Evolutionary conservation across 2,329 filamentous ascomycete species (phyloP).

Genomic region (Pseudopyrenochaeta lycopersici): DNA sequence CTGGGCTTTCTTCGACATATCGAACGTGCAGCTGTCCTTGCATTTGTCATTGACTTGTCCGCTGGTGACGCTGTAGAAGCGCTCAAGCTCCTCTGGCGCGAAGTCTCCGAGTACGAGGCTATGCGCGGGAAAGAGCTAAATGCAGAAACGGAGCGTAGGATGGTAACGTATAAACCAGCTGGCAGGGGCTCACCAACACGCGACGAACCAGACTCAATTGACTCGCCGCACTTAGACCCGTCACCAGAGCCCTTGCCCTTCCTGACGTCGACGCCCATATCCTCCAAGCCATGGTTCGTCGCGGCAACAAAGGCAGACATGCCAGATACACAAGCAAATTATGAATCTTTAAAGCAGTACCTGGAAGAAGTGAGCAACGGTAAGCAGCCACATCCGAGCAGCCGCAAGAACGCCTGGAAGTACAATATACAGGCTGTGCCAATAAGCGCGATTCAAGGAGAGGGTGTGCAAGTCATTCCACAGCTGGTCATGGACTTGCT

Average conservation of each 20-base stretch:
- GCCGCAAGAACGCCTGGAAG: slow-evolving; percentile 68
- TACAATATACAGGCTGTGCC: slow-evolving; percentile 73
- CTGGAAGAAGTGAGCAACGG: slow-evolving; percentile 72
- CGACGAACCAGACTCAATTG: slow-evolving; percentile 27
- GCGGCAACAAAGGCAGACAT: slow-evolving; percentile 93
- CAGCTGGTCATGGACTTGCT: slow-evolving; percentile 76
- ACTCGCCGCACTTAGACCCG: slow-evolving; percentile 32
- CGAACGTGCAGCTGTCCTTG: slow-evolving; percentile 89
- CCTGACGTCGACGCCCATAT: slow-evolving; percentile 73
- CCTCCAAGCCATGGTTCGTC: slow-evolving; percentile 96
- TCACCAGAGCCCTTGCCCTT: slow-evolving; percentile 53
- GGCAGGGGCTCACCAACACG: slow-evolving; percentile 17
- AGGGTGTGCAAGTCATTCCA: slow-evolving; percentile 80
- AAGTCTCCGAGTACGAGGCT: slow-evolving; percentile 88
- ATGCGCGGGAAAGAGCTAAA: slow-evolving; percentile 77
- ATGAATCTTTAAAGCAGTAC: slow-evolving; percentile 73
- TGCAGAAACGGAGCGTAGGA: slow-evolving; percentile 70
- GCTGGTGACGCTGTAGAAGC: slow-evolving; percentile 81
- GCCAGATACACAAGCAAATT: slow-evolving; percentile 80
- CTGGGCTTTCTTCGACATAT: slow-evolving; percentile 93
- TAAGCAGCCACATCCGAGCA: slow-evolving; percentile 75
- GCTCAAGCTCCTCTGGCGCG: slow-evolving; percentile 84
- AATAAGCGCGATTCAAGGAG: slow-evolving; percentile 86
- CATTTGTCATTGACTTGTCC: slow-evolving; percentile 89
- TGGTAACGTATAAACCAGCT: slow-evolving; percentile 60